Percentiles rank a stretch among this genome's conserved stretches.
phyloP scores from a whole-genome alignment of 306 rosid species.

The Castanopsis chinensis region DNA sequence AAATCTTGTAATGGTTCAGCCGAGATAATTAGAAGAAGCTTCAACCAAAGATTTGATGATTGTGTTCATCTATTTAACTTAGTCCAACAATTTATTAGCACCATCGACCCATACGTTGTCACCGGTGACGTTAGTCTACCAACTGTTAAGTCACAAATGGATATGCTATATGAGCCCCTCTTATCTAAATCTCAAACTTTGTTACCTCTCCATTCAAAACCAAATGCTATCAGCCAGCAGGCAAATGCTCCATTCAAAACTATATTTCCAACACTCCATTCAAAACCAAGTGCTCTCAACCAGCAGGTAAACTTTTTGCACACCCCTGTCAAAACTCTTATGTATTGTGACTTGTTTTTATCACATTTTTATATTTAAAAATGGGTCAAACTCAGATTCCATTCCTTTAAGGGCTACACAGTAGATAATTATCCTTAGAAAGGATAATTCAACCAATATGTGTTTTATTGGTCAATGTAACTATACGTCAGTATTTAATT shows the following conservation, averaged over 20 bases:
- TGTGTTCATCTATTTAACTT: too few species aligned
- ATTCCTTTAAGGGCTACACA: too few species aligned
- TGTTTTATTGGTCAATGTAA: neutral
- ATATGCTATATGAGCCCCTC: neutral
- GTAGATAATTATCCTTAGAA: too few species aligned
- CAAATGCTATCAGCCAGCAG: neutral
- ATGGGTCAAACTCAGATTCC: too few species aligned
- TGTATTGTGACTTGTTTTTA: too few species aligned
- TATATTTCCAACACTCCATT: neutral
- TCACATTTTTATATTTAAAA: too few species aligned
- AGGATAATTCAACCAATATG: neutral
- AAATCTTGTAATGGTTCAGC: conserved; percentile 20
- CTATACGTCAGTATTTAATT: too few species aligned
- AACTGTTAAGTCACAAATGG: neutral
- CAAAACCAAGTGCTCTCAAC: neutral
- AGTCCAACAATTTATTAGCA: neutral
- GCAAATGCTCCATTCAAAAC: neutral
- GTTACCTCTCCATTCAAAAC: neutral
- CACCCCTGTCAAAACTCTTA: neutral
- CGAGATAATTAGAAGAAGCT: neutral
- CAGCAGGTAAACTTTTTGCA: neutral
- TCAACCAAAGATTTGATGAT: too few species aligned
- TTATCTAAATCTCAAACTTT: neutral
- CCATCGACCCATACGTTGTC: neutral
- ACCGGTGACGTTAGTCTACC: neutral